phyloP scores from a whole-genome alignment of 148 eudicot genomes.

The Camellia japonica region DNA sequence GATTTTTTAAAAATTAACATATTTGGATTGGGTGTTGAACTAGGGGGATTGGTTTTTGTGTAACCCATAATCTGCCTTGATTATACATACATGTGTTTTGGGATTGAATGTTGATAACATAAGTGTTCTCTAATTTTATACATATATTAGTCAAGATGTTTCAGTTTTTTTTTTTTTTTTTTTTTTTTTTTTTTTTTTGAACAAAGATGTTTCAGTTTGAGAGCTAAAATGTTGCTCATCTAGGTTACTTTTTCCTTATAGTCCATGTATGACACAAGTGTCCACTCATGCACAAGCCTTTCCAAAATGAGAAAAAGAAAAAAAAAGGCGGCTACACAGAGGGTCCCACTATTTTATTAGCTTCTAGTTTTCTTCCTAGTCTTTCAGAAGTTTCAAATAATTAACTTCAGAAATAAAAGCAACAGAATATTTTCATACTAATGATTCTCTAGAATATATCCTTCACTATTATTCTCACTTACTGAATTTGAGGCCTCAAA shows the following conservation, averaged over 20 bases:
- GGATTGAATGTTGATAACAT: not conserved
- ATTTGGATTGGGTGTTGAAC: not conserved
- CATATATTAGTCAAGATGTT: not conserved
- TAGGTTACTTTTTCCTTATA: not conserved
- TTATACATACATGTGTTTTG: not conserved
- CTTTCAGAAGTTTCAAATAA: not conserved
- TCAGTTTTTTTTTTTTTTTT: too few relatives aligned
- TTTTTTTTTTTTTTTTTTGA: too few relatives aligned
- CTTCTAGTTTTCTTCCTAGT: not conserved
- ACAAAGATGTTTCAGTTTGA: too few relatives aligned
- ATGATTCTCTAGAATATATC: slow-evolving; percentile 15
- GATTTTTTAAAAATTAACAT: not conserved
- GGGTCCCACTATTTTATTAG: not conserved
- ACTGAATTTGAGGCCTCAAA: not conserved
- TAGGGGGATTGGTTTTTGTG: not conserved
- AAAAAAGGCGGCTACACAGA: not conserved
- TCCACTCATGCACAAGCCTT: not conserved
- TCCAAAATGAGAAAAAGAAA: not conserved
- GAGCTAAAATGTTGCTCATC: not conserved
- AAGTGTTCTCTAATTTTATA: not conserved
- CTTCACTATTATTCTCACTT: slow-evolving; percentile 2
- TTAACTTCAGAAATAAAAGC: slow-evolving; percentile 6
- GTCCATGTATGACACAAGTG: not conserved
- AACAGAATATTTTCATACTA: not conserved
- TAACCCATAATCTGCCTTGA: not conserved